A percentile compares a stretch with the other conserved stretches of the same genome.
These are phyloP conservation scores for Trichoderma endophyticum DNA, from an alignment of 2,329 filamentous ascomycete genomes.

Conservation along the genomic window DNA sequence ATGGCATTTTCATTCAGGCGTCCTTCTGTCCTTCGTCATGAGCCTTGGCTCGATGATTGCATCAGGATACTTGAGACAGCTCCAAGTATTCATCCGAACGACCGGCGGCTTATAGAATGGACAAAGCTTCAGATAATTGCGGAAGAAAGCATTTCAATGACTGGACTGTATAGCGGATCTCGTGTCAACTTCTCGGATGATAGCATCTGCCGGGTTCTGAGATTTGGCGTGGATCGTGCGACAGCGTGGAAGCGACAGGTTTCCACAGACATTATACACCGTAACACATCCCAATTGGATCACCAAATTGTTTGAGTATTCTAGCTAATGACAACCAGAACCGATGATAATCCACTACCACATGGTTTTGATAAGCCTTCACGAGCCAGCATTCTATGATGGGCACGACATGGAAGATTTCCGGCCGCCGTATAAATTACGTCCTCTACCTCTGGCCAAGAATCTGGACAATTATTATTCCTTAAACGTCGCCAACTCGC, in stretches of 20 bases:
- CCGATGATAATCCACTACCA: neutral
- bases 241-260: neutral
- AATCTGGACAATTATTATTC: neutral
- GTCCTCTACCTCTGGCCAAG: neutral
- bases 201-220: neutral
- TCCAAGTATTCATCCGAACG: neutral
- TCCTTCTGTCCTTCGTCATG: neutral
- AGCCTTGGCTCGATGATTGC: neutral
- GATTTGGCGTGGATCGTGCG: neutral
- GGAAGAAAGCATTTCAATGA: neutral
- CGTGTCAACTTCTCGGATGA: neutral
- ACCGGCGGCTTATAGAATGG: neutral
- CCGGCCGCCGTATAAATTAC: neutral
- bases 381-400: neutral
- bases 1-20: neutral
- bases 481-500: neutral
- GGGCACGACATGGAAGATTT: neutral
- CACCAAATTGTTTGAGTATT: neutral
- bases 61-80: neutral
- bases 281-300: neutral
- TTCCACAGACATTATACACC: neutral
- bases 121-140: neutral
- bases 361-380: neutral
- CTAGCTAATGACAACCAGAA: neutral
- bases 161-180: neutral